A percentile compares a stretch with the other conserved stretches of the same genome.
Evolutionary conservation across 768 basidiomycete genomes (phyloP).

Genomic region (Auriscalpium orientale): DNA sequence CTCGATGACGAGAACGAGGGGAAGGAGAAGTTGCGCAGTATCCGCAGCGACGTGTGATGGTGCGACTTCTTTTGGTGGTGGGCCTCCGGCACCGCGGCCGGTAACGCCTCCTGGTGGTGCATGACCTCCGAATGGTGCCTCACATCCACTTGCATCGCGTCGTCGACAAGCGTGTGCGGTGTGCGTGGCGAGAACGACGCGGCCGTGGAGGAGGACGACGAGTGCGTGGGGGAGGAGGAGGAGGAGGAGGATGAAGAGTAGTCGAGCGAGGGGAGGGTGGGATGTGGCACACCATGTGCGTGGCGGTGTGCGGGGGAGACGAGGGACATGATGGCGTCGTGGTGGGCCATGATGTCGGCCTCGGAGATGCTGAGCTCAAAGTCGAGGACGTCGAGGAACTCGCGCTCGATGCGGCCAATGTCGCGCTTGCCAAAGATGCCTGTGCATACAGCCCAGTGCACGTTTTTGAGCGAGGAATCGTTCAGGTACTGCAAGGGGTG

Average conservation of each 20-base stretch:
- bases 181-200: constrained; percentile 12
- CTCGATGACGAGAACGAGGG: constrained; percentile 4
- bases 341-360: constrained; percentile 44
- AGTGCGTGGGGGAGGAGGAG: background rate
- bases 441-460: constrained; percentile 78
- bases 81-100: background rate
- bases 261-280: background rate
- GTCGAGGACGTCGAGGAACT: constrained; percentile 72
- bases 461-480: constrained; percentile 82
- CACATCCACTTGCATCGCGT: background rate
- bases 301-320: background rate
- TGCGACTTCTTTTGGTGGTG: constrained; percentile 1
- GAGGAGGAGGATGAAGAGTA: background rate
- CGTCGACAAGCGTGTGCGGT: constrained; percentile 1
- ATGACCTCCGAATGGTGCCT: background rate
- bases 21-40: constrained; percentile 13
- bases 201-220: constrained; percentile 3
- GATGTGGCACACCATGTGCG: background rate
- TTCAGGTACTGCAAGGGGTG: constrained; percentile 55
- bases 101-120: background rate
- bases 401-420: constrained; percentile 70
- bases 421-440: constrained; percentile 74
- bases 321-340: constrained; percentile 23
- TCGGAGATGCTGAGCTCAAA: constrained; percentile 61
- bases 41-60: constrained; percentile 8